A percentile compares a stretch with the other conserved stretches of the same genome.
These are phyloP conservation scores for Stellera chamaejasme DNA, from an alignment of 345 rosid species.

Conservation along the genomic window DNA sequence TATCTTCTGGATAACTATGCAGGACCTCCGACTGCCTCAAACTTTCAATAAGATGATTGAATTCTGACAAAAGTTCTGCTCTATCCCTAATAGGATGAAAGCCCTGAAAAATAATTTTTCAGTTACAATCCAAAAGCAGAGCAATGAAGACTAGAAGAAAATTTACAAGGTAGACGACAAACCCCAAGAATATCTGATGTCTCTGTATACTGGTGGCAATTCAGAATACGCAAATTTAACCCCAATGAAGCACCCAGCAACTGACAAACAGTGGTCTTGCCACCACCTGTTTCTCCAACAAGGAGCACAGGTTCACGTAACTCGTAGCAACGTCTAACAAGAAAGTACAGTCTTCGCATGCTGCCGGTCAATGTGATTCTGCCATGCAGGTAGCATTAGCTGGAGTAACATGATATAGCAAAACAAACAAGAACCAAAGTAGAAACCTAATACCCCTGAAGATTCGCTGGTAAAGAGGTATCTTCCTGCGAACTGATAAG, in stretches of 20 bases:
- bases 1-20: conserved; percentile 18
- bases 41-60: conserved; percentile 37
- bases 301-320: conserved; percentile 92
- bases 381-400: conserved; percentile 14
- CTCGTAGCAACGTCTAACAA: conserved; percentile 67
- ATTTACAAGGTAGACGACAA: conserved; percentile 22
- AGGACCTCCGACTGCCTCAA: conserved; percentile 49
- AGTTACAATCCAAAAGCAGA: background rate
- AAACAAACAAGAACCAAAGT: conserved; percentile 9
- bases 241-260: conserved; percentile 46
- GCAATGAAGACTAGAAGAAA: conserved; percentile 1
- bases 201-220: conserved; percentile 94
- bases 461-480: conserved; percentile 15
- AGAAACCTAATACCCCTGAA: conserved; percentile 32
- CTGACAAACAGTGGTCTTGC: conserved; percentile 94
- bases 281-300: conserved; percentile 99
- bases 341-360: conserved; percentile 81
- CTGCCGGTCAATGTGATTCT: conserved; percentile 71
- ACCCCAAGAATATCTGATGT: conserved; percentile 97
- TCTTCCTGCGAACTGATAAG: conserved; percentile 8
- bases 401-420: conserved; percentile 10
- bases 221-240: conserved; percentile 66
- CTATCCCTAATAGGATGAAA: conserved; percentile 87
- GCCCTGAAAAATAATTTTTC: conserved; percentile 45
- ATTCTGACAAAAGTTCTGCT: conserved; percentile 55